Evolutionary conservation across 78 protist genomes (phyloP).

Genomic region (Andalucia godoyi): DNA sequence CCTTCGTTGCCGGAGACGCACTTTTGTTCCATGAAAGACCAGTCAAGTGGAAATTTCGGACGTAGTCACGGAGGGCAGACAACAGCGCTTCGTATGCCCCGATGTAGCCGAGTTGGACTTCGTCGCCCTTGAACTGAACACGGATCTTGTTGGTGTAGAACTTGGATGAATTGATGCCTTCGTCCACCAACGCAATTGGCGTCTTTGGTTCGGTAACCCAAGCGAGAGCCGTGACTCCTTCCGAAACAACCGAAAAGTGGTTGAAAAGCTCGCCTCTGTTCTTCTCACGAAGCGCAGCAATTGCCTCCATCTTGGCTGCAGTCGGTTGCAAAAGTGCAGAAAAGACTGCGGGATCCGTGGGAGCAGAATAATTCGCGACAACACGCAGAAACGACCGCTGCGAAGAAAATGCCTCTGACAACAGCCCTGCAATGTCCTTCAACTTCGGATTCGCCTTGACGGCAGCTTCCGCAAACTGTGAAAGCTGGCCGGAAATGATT

Average conservation of each 20-base stretch:
- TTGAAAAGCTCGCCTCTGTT: background rate
- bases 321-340: background rate
- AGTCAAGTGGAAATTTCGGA: slow-evolving; percentile 39
- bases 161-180: slow-evolving; percentile 4
- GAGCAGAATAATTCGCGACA: background rate
- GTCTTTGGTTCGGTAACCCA: slow-evolving; percentile 23
- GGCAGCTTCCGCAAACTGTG: background rate
- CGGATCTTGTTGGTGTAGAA: slow-evolving; percentile 36
- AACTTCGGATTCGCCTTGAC: background rate
- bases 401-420: background rate
- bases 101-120: slow-evolving; percentile 20
- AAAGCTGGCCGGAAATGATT: background rate
- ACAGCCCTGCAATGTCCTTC: too few species aligned
- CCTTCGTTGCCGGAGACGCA: too few species aligned
- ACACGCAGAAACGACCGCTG: background rate
- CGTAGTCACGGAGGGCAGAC: slow-evolving; percentile 20
- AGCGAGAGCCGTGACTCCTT: slow-evolving; percentile 29
- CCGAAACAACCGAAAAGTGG: slow-evolving; percentile 11
- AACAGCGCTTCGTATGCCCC: background rate
- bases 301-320: background rate
- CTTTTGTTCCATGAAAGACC: slow-evolving; percentile 32
- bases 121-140: slow-evolving; percentile 19
- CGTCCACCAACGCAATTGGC: slow-evolving; percentile 24
- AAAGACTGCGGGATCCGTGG: background rate
- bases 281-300: background rate